phyloP scores from a whole-genome alignment of 805 yeast species.

The Candida insectorum region DNA sequence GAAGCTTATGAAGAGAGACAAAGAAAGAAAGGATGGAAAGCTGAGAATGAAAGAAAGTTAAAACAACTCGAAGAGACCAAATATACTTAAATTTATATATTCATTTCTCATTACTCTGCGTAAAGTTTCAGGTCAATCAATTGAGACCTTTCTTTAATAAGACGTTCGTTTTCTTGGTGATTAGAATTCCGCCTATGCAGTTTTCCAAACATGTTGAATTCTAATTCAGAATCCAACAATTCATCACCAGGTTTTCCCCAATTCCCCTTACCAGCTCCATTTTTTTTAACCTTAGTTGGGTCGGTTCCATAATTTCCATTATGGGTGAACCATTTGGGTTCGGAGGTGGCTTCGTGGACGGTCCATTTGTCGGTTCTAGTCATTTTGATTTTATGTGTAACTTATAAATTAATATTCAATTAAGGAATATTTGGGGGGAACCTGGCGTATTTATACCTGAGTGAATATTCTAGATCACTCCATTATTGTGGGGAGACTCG shows the following conservation, averaged over 20 bases:
- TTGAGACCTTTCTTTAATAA: conserved; percentile 14
- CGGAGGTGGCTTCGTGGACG: conserved; percentile 54
- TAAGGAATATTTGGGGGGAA: no score
- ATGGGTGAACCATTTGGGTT: conserved; percentile 76
- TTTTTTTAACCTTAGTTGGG: conserved; percentile 76
- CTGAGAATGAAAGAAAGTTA: conserved; percentile 40
- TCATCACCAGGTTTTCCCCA: conserved; percentile 89
- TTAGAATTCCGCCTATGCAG: conserved; percentile 39
- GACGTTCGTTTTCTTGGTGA: conserved; percentile 31
- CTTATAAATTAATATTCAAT: neutral
- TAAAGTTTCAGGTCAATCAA: conserved; percentile 3
- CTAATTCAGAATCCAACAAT: conserved; percentile 54
- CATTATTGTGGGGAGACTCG: no score
- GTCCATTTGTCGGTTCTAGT: conserved; percentile 81
- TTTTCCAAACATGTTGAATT: conserved; percentile 15
- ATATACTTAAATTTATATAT: neutral
- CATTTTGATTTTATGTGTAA: conserved; percentile 35
- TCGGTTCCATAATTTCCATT: conserved; percentile 64
- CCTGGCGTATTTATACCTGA: no score
- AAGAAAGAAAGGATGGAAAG: conserved; percentile 78
- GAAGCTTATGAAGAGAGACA: conserved; percentile 83
- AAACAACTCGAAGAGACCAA: conserved; percentile 17
- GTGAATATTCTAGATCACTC: no score
- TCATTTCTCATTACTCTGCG: conserved; percentile 1
- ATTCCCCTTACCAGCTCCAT: conserved; percentile 82